Evolutionary conservation across 306 rosid genomes (phyloP), one percentile per base, ranked within the genome.

Genomic region (Cicer bijugum): DNA sequence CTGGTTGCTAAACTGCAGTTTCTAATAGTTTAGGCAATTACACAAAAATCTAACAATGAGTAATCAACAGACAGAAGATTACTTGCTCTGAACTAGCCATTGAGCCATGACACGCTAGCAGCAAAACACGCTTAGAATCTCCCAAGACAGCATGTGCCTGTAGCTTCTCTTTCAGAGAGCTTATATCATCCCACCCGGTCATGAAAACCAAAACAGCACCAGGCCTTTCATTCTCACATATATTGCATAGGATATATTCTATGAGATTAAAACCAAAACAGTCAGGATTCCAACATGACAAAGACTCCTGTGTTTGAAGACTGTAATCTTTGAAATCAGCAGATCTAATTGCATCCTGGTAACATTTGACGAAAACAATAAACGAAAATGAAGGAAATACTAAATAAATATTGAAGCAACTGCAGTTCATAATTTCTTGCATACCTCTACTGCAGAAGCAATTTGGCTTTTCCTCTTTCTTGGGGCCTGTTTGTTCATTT

Each of bases 151-250:
- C 80, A 81, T 91, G 91, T 33, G 86, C 65, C 64, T 77, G 89
- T 71, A 95, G 89, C 82, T 91, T 91, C 48, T 95, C 99, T 77
- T 88, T 95, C 64, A 95, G 82, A 80, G 91, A 88, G 76, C 77
- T 88, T 75, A 95, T 91, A 76, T 91, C 99, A 82, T 95, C 99
- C 97, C 99, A 95, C 68, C 99, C 99, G 56, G 99, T 95, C 99
- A 95, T 87, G 84, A 95, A 95, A 84, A 95, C 92, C 74, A 95
- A 86, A 79, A 95, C 79, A 47, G 97, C 99, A 45, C 99, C 99
- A 47, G 93, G 93, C 68, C 70, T 78, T 69, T 95, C 93, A 53
- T 84, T 84, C 81, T 88, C 88, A 79, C 97, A 94, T 83, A 91
- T 91, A 75, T 85, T 71, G 86, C 85, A 87, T 53, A 95, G 79